A percentile compares a stretch with the other conserved stretches of the same genome.
Conservation (phyloP, 2,329 filamentous ascomycete genomes). For the Fusarium liriodendri region DNA sequence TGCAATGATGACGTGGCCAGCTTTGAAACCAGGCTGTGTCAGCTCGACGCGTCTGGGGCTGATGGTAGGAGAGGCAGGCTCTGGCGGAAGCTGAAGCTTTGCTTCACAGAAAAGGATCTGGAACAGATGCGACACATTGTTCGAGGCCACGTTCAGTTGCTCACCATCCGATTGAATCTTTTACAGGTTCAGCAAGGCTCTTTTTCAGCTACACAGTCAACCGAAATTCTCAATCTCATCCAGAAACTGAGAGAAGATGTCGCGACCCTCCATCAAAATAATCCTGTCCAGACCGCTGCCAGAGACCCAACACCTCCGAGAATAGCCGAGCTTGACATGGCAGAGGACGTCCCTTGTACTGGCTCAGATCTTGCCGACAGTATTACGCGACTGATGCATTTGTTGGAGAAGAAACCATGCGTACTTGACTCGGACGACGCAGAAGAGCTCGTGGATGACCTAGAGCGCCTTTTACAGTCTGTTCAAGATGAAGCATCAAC, state of each 20-base stretch:
- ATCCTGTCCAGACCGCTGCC: accelerated
- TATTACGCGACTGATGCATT: background rate
- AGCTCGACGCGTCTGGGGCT: accelerated
- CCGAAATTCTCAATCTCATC: background rate
- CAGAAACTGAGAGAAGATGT: background rate
- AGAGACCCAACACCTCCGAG: accelerated
- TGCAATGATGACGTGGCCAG: background rate
- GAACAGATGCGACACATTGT: background rate
- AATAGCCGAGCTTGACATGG: background rate
- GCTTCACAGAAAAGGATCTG: background rate
- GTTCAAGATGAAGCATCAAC: background rate
- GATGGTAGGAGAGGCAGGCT: background rate
- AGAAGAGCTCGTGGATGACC: background rate
- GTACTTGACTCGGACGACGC: background rate
- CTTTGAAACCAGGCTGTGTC: accelerated
- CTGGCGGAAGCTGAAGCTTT: background rate
- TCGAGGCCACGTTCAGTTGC: background rate
- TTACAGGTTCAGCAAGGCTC: background rate
- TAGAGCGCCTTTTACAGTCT: background rate
- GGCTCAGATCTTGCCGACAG: background rate
- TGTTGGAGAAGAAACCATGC: background rate
- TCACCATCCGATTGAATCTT: background rate
- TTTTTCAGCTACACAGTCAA: background rate
- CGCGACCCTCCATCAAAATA: accelerated
- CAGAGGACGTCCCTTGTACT: background rate